These are phyloP conservation scores for Amanita muscaria DNA, from an alignment of 768 basidiomycete genomes.

Conservation along the genomic window DNA sequence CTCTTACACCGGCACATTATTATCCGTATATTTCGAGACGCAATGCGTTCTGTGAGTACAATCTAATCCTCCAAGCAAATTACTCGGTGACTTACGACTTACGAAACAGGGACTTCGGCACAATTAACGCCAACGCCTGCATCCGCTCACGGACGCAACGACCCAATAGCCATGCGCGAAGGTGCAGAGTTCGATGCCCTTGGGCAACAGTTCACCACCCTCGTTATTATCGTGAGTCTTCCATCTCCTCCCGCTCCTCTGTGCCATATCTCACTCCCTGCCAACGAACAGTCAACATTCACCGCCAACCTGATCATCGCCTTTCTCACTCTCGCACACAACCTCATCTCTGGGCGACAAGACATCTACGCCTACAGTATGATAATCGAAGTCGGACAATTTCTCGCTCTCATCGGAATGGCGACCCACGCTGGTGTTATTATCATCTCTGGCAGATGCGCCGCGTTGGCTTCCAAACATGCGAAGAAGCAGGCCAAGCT, in stretches of 20 bases:
- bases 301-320: constrained; percentile 6
- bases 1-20: not conserved
- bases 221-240: constrained; percentile 8
- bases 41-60: no score
- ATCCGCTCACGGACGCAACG: not conserved
- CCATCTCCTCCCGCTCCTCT: not conserved
- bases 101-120: no score
- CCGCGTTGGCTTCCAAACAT: constrained; percentile 2
- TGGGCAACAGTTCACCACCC: constrained; percentile 6
- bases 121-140: not conserved
- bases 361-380: not conserved
- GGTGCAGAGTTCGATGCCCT: constrained; percentile 7
- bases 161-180: not conserved
- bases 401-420: constrained; percentile 1
- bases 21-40: not conserved
- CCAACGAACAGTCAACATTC: constrained; percentile 9
- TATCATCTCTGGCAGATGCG: constrained; percentile 4
- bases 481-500: not conserved
- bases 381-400: constrained; percentile 2
- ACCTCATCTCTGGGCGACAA: not conserved
- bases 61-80: no score
- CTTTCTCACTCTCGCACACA: constrained; percentile 3
- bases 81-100: no score
- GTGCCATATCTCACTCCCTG: not conserved
- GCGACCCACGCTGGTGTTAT: constrained; percentile 6